Percentiles rank a stretch among this genome's conserved stretches.
These are phyloP conservation scores for Dactylellina sp. DNA, from an alignment of 2,329 filamentous ascomycete genomes.

Conservation along the genomic window DNA sequence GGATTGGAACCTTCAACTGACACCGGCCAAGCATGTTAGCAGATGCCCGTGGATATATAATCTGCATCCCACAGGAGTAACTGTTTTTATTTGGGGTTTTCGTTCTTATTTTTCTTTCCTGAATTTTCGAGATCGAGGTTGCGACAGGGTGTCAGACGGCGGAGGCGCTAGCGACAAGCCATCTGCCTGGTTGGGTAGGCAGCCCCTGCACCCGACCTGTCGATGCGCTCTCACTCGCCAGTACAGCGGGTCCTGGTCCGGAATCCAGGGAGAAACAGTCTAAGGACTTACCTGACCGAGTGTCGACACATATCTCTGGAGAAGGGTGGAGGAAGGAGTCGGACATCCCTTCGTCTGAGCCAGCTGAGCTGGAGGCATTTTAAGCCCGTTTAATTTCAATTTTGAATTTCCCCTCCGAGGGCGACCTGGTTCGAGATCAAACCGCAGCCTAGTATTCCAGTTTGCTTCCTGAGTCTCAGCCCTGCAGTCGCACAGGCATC, in stretches of 20 bases:
- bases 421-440: too few species aligned
- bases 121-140: not conserved
- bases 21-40: not conserved
- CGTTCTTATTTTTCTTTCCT: not conserved
- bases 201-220: slow-evolving; percentile 14
- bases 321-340: slow-evolving; percentile 4
- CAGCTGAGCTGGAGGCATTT: slow-evolving; percentile 4
- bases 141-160: slow-evolving; percentile 11
- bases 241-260: not conserved
- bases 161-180: not conserved
- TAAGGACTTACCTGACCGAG: slow-evolving; percentile 12
- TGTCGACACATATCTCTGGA: slow-evolving; percentile 1
- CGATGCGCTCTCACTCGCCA: too few species aligned
- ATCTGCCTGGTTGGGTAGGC: slow-evolving; percentile 19
- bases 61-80: too few species aligned
- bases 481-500: too few species aligned
- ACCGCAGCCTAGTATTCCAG: too few species aligned
- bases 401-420: not conserved
- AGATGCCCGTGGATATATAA: too few species aligned
- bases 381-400: not conserved
- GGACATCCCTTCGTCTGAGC: not conserved
- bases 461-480: too few species aligned
- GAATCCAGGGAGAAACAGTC: slow-evolving; percentile 11
- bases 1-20: not conserved
- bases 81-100: not conserved